Percentiles rank a stretch among this genome's conserved stretches.
These are phyloP conservation scores for Isoetes taiwanensis DNA, from an alignment of 75 land plant species.

Conservation along the genomic window DNA sequence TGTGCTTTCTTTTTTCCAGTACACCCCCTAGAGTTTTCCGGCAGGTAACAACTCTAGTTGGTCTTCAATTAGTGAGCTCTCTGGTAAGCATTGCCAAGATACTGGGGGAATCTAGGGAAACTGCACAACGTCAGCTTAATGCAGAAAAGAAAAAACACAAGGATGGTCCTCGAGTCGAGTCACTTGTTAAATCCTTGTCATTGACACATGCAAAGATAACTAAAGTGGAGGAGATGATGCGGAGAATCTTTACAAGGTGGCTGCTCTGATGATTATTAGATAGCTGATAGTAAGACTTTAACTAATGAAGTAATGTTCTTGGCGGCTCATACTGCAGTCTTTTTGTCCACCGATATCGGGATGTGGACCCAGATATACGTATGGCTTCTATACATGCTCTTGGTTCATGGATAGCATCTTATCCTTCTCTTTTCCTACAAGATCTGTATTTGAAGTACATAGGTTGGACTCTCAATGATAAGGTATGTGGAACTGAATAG, in stretches of 20 bases:
- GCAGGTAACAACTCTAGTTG: conserved; percentile 67
- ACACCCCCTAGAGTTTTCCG: conserved; percentile 94
- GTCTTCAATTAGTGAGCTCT: conserved; percentile 91
- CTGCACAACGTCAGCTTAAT: conserved; percentile 87
- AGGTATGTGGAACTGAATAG: conserved; percentile 23
- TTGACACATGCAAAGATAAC: conserved; percentile 65
- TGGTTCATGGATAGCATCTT: conserved; percentile 82
- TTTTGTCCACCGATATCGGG: conserved; percentile 91
- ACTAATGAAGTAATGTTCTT: neutral
- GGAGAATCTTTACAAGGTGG: conserved; percentile 81
- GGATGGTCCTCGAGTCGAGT: conserved; percentile 82
- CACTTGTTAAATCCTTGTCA: conserved; percentile 62
- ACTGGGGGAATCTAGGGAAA: conserved; percentile 70
- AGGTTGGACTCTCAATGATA: conserved; percentile 97
- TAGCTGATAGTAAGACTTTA: neutral
- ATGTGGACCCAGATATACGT: conserved; percentile 77
- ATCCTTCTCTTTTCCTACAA: conserved; percentile 84
- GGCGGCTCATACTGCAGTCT: conserved; percentile 60
- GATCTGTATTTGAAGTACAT: conserved; percentile 89
- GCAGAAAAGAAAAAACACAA: conserved; percentile 81
- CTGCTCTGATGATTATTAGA: neutral
- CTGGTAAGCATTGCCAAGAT: conserved; percentile 74
- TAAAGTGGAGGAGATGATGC: conserved; percentile 77
- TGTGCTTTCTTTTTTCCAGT: conserved; percentile 25
- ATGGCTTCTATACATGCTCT: conserved; percentile 72